Percentiles rank a stretch among this genome's conserved stretches.
These are phyloP conservation scores for Diphasiastrum complanatum DNA, from an alignment of 83 land plant genomes.

Conservation along the genomic window DNA sequence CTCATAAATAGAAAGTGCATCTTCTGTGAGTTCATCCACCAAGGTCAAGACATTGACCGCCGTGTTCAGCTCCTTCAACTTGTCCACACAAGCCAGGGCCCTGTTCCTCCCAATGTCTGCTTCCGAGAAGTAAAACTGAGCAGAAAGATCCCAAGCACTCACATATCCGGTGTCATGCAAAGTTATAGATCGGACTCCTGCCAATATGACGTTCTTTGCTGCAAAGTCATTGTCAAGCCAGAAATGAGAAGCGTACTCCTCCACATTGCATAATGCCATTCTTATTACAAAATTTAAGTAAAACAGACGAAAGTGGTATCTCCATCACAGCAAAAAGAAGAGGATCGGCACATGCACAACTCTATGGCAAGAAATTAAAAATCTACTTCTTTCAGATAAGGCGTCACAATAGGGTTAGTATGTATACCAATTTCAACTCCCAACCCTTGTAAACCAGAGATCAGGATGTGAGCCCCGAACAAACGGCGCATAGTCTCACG, in stretches of 20 bases:
- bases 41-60: slow-evolving; percentile 45
- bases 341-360: not conserved
- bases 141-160: slow-evolving; percentile 64
- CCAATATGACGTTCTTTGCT: slow-evolving; percentile 75
- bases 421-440: slow-evolving; percentile 1
- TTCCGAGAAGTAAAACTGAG: slow-evolving; percentile 64
- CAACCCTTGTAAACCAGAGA: slow-evolving; percentile 3
- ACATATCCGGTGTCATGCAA: slow-evolving; percentile 61
- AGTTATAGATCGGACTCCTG: slow-evolving; percentile 76
- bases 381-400: not conserved
- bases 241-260: too few species aligned
- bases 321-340: not conserved
- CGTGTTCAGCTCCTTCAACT: slow-evolving; percentile 65
- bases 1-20: slow-evolving; percentile 54
- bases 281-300: too few species aligned
- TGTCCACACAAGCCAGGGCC: slow-evolving; percentile 57
- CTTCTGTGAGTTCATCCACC: slow-evolving; percentile 42
- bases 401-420: not conserved
- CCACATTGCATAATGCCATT: too few species aligned
- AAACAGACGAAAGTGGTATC: not conserved
- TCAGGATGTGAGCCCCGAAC: slow-evolving; percentile 2
- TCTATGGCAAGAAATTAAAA: not conserved
- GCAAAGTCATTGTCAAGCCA: slow-evolving; percentile 32
- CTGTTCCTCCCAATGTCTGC: slow-evolving; percentile 69
- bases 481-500: slow-evolving; percentile 8